These are phyloP conservation scores for Asterionellopsis glacialis DNA, from an alignment of 108 stramenopile species.

Conservation along the genomic window DNA sequence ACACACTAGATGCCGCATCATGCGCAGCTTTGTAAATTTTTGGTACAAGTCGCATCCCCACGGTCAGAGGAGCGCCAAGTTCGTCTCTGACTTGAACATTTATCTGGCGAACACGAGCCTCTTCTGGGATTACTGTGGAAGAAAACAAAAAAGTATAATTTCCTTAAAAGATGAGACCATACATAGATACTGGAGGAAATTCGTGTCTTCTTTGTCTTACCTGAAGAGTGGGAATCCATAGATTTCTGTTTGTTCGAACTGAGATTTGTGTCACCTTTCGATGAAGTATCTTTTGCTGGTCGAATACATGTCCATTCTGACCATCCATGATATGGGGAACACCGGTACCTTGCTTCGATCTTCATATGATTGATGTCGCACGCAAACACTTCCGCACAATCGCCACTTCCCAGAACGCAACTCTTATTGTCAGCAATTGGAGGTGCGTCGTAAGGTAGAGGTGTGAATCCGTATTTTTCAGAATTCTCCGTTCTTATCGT, in stretches of 20 bases:
- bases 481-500: background rate
- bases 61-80: slow-evolving; percentile 39
- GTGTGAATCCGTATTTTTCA: slow-evolving; percentile 2
- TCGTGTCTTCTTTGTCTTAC: too few relatives aligned
- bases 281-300: background rate
- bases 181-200: too few relatives aligned
- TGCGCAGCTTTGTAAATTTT: slow-evolving; percentile 17
- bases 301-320: slow-evolving; percentile 25
- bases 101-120: slow-evolving; percentile 16
- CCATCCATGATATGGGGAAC: slow-evolving; percentile 16
- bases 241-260: too few relatives aligned
- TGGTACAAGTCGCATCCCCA: slow-evolving; percentile 51
- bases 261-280: too few relatives aligned
- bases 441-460: background rate
- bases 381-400: slow-evolving; percentile 34
- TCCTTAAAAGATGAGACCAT: too few relatives aligned
- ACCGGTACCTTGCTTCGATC: background rate
- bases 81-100: slow-evolving; percentile 39
- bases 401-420: slow-evolving; percentile 22
- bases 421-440: background rate
- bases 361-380: slow-evolving; percentile 13
- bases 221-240: too few relatives aligned
- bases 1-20: background rate
- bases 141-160: too few relatives aligned
- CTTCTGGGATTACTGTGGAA: too few relatives aligned